Evolutionary conservation across 2,329 filamentous ascomycete genomes (phyloP).

Genomic region (Eutypella sp.): DNA sequence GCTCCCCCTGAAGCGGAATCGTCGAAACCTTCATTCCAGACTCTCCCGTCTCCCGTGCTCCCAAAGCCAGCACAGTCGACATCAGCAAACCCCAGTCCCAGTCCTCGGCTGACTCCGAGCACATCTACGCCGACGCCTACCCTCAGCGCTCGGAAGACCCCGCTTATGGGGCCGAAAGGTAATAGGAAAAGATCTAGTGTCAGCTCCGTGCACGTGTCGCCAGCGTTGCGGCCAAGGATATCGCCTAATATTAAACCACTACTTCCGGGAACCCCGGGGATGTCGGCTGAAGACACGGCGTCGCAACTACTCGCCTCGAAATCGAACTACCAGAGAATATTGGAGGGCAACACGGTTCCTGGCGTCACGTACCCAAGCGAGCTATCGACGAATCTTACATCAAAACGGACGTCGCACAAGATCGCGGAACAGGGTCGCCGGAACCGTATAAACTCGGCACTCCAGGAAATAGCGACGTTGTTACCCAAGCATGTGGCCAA

Average conservation of each 20-base stretch:
- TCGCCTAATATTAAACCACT: constrained; percentile 93
- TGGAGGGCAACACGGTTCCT: constrained; percentile 87
- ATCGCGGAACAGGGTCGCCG: constrained; percentile 93
- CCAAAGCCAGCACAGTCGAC: constrained; percentile 33
- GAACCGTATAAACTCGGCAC: constrained; percentile 89
- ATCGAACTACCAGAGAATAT: constrained; percentile 95
- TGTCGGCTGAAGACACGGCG: constrained; percentile 54
- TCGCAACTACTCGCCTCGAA: constrained; percentile 84
- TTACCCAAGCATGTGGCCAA: constrained; percentile 57
- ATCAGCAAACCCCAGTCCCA: constrained; percentile 64
- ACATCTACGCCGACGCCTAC: constrained; percentile 30
- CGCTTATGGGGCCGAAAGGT: constrained; percentile 50
- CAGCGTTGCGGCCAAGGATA: constrained; percentile 81
- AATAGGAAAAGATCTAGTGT: constrained; percentile 67
- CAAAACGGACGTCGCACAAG: constrained; percentile 96
- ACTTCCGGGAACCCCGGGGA: constrained; percentile 56
- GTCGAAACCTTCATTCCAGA: constrained; percentile 42
- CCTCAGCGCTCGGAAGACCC: constrained; percentile 46
- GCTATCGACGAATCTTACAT: constrained; percentile 87
- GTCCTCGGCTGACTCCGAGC: constrained; percentile 58
- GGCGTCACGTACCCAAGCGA: constrained; percentile 88
- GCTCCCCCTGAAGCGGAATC: constrained; percentile 43
- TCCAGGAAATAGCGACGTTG: constrained; percentile 85
- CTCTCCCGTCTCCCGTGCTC: constrained; percentile 44
- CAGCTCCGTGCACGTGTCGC: constrained; percentile 72